These are phyloP conservation scores for Saccharum officinarum DNA, from an alignment of 176 grass and related monocot species.

Conservation along the genomic window DNA sequence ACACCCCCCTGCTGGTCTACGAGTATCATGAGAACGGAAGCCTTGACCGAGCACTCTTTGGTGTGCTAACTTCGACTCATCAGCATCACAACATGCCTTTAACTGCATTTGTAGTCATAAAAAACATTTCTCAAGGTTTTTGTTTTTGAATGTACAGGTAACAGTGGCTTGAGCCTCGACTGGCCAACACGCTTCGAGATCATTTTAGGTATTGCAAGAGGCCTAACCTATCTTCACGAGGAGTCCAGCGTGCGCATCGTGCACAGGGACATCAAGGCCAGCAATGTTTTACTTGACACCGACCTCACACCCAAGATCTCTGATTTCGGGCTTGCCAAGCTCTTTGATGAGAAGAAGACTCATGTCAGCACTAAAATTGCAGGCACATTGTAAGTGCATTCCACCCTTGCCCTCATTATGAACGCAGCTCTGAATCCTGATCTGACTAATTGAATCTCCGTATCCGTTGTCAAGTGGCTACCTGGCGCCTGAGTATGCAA, in stretches of 20 bases:
- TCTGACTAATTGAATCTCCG: neutral
- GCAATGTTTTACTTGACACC: slow-evolving; percentile 15
- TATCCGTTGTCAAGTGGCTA: neutral
- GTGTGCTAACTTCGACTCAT: neutral
- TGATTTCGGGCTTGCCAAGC: slow-evolving; percentile 6
- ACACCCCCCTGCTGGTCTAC: slow-evolving; percentile 5
- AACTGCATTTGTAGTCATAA: neutral
- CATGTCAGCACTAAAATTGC: slow-evolving; percentile 23
- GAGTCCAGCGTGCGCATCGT: slow-evolving; percentile 13
- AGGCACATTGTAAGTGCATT: slow-evolving; percentile 3
- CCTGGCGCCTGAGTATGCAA: neutral
- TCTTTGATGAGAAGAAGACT: slow-evolving; percentile 17
- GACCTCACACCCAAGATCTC: slow-evolving; percentile 13
- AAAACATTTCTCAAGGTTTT: neutral
- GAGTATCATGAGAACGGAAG: slow-evolving; percentile 8
- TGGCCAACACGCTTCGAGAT: slow-evolving; percentile 3
- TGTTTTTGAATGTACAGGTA: neutral
- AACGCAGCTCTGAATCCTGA: neutral
- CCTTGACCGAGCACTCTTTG: slow-evolving; percentile 12
- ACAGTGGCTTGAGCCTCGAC: neutral
- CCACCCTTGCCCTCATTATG: too few relatives aligned
- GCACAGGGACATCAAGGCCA: slow-evolving; percentile 18
- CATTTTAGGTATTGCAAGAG: slow-evolving; percentile 13
- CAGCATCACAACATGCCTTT: neutral
- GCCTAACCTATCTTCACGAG: slow-evolving; percentile 7